Percentiles rank a stretch among this genome's conserved stretches.
These are phyloP conservation scores for Stemphylium vesicarium DNA, from an alignment of 2,329 filamentous ascomycete genomes.

Conservation along the genomic window DNA sequence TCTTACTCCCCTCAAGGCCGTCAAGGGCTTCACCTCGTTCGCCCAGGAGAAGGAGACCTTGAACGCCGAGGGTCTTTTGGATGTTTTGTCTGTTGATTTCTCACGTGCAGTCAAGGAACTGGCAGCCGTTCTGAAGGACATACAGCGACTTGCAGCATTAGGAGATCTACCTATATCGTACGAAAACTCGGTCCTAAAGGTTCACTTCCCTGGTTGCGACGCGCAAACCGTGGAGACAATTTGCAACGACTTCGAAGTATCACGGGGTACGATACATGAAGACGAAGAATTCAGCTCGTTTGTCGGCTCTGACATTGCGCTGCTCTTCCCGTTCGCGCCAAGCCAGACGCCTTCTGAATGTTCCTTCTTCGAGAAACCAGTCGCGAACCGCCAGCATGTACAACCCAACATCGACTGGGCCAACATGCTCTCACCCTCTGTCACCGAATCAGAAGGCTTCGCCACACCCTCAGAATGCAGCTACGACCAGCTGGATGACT, in stretches of 20 bases:
- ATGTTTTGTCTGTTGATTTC: constrained; percentile 86
- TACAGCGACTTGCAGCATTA: constrained; percentile 75
- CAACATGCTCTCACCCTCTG: constrained; percentile 60
- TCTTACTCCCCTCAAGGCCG: constrained; percentile 71
- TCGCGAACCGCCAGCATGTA: constrained; percentile 40
- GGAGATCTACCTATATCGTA: constrained; percentile 85
- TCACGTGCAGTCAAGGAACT: constrained; percentile 84
- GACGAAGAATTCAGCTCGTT: constrained; percentile 76
- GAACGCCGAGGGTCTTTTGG: constrained; percentile 82
- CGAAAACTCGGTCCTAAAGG: constrained; percentile 71
- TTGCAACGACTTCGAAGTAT: constrained; percentile 85
- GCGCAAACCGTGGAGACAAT: constrained; percentile 79
- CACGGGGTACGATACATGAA: constrained; percentile 77
- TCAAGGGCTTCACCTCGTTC: constrained; percentile 59
- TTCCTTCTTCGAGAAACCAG: constrained; percentile 54
- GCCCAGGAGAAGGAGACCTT: constrained; percentile 62
- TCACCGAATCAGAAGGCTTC: constrained; percentile 43
- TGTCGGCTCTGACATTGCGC: constrained; percentile 72
- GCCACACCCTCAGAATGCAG: constrained; percentile 48
- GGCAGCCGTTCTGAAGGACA: constrained; percentile 77
- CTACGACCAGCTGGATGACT: constrained; percentile 50
- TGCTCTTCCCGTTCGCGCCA: constrained; percentile 87
- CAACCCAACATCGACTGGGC: constrained; percentile 61
- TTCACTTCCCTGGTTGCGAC: constrained; percentile 92
- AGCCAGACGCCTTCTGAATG: constrained; percentile 58